phyloP scores from a whole-genome alignment of 2,329 filamentous ascomycete genomes.

The Ascochyta viciae-villosae region DNA sequence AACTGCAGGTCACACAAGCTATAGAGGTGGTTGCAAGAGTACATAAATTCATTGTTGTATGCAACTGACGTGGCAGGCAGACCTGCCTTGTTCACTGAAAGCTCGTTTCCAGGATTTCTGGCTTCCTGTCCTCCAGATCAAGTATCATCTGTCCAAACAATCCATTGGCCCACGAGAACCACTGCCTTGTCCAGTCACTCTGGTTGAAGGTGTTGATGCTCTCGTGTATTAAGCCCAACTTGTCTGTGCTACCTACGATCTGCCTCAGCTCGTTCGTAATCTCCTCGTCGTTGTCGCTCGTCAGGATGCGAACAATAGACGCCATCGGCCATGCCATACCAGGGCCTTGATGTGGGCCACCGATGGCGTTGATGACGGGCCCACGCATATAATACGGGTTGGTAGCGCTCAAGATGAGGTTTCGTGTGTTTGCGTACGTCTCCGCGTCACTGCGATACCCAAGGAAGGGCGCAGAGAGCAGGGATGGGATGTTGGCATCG shows the following conservation, averaged over 20 bases:
- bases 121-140: slow-evolving; percentile 54
- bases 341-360: slow-evolving; percentile 57
- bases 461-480: slow-evolving; percentile 70
- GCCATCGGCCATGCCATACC: slow-evolving; percentile 61
- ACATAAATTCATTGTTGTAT: not conserved
- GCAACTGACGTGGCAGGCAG: slow-evolving; percentile 7
- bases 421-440: slow-evolving; percentile 56
- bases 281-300: slow-evolving; percentile 56
- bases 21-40: slow-evolving; percentile 3
- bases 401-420: slow-evolving; percentile 51
- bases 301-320: slow-evolving; percentile 58
- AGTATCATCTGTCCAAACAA: slow-evolving; percentile 60
- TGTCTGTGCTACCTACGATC: slow-evolving; percentile 57
- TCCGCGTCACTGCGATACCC: slow-evolving; percentile 59
- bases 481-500: slow-evolving; percentile 73
- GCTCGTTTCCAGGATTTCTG: slow-evolving; percentile 51
- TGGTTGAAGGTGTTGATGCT: slow-evolving; percentile 59
- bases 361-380: slow-evolving; percentile 56
- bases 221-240: slow-evolving; percentile 60
- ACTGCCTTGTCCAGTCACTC: slow-evolving; percentile 57
- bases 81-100: slow-evolving; percentile 48
- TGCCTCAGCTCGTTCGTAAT: slow-evolving; percentile 53
- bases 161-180: slow-evolving; percentile 61
- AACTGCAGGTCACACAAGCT: not conserved
- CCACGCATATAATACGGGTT: slow-evolving; percentile 62